These are phyloP conservation scores for Paecilomyces sp. DNA, from an alignment of 2,329 filamentous ascomycete genomes.

Conservation along the genomic window DNA sequence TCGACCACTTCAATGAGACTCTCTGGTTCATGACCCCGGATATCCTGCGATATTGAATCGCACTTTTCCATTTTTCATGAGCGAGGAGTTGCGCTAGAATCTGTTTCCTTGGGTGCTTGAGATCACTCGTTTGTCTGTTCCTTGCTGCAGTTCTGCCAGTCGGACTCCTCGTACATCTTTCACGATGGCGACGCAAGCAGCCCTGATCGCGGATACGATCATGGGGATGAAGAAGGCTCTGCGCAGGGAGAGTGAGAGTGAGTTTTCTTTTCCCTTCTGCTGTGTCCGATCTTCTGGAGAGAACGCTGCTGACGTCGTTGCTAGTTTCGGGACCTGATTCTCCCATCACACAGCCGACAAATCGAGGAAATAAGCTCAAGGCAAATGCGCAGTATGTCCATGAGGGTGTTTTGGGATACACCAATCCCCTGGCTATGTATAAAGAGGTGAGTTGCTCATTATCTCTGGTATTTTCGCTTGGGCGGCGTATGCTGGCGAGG, in stretches of 20 bases:
- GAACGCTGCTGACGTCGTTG: neutral
- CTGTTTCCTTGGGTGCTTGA: neutral
- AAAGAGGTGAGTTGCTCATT: constrained; percentile 43
- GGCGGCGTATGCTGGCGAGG: neutral
- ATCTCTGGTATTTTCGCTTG: neutral
- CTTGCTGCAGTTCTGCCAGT: neutral
- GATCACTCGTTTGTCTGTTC: neutral
- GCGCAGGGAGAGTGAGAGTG: constrained; percentile 40
- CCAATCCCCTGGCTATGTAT: constrained; percentile 45
- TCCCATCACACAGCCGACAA: constrained; percentile 47
- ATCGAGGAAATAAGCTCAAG: constrained; percentile 56
- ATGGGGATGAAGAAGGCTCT: constrained; percentile 48
- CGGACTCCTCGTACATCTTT: neutral
- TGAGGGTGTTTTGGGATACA: constrained; percentile 47
- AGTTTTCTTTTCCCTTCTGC: neutral
- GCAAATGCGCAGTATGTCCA: constrained; percentile 51
- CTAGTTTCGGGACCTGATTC: constrained; percentile 42
- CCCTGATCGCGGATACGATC: constrained; percentile 47
- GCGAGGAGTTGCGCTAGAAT: neutral
- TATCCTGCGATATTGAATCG: neutral
- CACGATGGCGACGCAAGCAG: constrained; percentile 38
- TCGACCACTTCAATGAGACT: neutral
- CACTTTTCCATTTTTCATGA: neutral
- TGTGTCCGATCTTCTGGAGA: constrained; percentile 8
- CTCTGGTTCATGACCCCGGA: neutral